These are phyloP conservation scores for Suillus variegatus DNA, from an alignment of 768 basidiomycete genomes.

Conservation along the genomic window DNA sequence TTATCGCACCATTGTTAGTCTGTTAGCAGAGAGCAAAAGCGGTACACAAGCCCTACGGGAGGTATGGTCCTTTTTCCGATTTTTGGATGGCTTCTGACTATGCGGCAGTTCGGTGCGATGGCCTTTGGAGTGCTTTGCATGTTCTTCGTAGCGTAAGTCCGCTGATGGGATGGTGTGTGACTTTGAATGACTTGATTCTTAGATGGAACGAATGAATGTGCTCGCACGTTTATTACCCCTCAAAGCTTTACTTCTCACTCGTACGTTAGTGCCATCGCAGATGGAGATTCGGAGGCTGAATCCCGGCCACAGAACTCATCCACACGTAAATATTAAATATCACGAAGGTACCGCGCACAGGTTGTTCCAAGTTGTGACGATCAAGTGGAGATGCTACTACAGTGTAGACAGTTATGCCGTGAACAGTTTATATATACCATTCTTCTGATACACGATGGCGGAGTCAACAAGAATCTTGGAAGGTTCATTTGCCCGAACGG, in stretches of 20 bases:
- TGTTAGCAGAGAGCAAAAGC: conserved; percentile 86
- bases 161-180: conserved; percentile 11
- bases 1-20: conserved; percentile 41
- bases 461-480: background rate
- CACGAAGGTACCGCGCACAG: background rate
- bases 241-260: conserved; percentile 5
- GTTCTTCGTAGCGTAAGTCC: conserved; percentile 86
- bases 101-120: conserved; percentile 84
- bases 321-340: background rate
- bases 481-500: background rate
- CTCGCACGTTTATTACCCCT: conserved; percentile 11
- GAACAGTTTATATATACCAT: background rate
- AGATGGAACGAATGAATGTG: conserved; percentile 78
- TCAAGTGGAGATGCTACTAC: background rate
- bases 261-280: conserved; percentile 8
- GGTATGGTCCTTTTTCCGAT: conserved; percentile 39
- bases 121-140: conserved; percentile 88
- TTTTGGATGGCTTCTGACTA: conserved; percentile 19
- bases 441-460: conserved; percentile 4
- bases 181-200: conserved; percentile 16
- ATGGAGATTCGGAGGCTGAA: conserved; percentile 7
- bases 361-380: background rate
- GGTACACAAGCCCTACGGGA: conserved; percentile 89
- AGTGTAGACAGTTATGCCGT: background rate
- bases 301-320: background rate